phyloP scores from a whole-genome alignment of 2,329 filamentous ascomycete genomes.

The Tympanopsis confertula region DNA sequence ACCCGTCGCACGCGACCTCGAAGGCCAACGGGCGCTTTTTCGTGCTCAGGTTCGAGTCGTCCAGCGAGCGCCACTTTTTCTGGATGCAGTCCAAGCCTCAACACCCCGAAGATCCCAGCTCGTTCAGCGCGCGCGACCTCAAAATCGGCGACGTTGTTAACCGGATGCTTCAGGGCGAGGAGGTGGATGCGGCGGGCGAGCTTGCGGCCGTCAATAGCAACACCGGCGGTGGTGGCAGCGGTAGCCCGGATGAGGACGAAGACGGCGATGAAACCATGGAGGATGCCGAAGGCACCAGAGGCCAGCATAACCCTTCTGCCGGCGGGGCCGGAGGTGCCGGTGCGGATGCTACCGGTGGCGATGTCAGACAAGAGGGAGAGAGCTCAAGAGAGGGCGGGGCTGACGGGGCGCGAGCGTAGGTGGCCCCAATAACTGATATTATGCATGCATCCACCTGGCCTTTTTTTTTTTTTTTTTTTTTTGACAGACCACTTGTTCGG shows the following conservation, averaged over 20 bases:
- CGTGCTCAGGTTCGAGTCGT: constrained; percentile 85
- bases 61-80: constrained; percentile 82
- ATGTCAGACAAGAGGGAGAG: constrained; percentile 81
- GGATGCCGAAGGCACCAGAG: constrained; percentile 58
- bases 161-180: constrained; percentile 73
- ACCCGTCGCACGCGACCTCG: constrained; percentile 37
- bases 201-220: constrained; percentile 52
- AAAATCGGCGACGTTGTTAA: constrained; percentile 85
- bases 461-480: too few relatives aligned
- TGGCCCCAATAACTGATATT: constrained; percentile 30
- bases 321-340: constrained; percentile 75
- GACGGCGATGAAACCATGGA: constrained; percentile 71
- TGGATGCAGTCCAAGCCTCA: constrained; percentile 92
- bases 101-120: constrained; percentile 55
- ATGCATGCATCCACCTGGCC: constrained; percentile 5
- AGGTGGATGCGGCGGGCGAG: constrained; percentile 67
- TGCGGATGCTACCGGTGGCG: constrained; percentile 76
- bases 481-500: too few relatives aligned
- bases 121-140: constrained; percentile 74
- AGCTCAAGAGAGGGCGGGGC: constrained; percentile 82
- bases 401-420: constrained; percentile 99
- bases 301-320: constrained; percentile 43
- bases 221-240: too few relatives aligned
- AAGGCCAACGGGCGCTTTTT: constrained; percentile 77
- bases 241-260: too few relatives aligned